These are phyloP conservation scores for Penicillium olsonii DNA, from an alignment of 2,329 filamentous ascomycete species.

Conservation along the genomic window DNA sequence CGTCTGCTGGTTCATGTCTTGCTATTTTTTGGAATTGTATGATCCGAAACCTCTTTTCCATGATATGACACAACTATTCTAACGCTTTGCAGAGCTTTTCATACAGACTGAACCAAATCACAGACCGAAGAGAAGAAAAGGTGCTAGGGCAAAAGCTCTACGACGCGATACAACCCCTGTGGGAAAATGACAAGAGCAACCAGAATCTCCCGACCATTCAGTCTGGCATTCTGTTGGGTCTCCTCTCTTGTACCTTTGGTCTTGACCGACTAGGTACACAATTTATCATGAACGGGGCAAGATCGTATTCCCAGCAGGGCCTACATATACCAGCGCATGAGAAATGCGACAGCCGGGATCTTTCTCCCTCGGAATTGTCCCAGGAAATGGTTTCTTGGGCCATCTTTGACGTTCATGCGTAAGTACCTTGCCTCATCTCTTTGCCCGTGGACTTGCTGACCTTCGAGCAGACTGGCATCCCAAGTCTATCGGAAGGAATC, in stretches of 20 bases:
- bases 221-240: slow-evolving; percentile 24
- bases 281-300: slow-evolving; percentile 24
- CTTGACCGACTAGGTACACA: slow-evolving; percentile 24
- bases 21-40: slow-evolving; percentile 27
- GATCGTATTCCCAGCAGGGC: slow-evolving; percentile 9
- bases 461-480: slow-evolving; percentile 17
- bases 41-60: not conserved
- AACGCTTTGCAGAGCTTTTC: slow-evolving; percentile 20
- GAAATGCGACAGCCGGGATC: not conserved
- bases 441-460: slow-evolving; percentile 2
- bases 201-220: slow-evolving; percentile 19
- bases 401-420: slow-evolving; percentile 27
- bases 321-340: slow-evolving; percentile 10
- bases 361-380: slow-evolving; percentile 8
- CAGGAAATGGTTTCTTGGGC: slow-evolving; percentile 26
- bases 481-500: slow-evolving; percentile 25
- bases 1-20: slow-evolving; percentile 20
- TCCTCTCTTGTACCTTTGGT: slow-evolving; percentile 28
- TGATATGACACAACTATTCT: not conserved
- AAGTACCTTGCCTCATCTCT: not conserved
- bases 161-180: slow-evolving; percentile 21
- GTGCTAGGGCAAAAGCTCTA: slow-evolving; percentile 22
- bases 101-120: slow-evolving; percentile 23
- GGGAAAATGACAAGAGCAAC: slow-evolving; percentile 17
- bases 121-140: slow-evolving; percentile 26